phyloP scores from a whole-genome alignment of 148 eudicot species.

The Chenopodium suecicum region DNA sequence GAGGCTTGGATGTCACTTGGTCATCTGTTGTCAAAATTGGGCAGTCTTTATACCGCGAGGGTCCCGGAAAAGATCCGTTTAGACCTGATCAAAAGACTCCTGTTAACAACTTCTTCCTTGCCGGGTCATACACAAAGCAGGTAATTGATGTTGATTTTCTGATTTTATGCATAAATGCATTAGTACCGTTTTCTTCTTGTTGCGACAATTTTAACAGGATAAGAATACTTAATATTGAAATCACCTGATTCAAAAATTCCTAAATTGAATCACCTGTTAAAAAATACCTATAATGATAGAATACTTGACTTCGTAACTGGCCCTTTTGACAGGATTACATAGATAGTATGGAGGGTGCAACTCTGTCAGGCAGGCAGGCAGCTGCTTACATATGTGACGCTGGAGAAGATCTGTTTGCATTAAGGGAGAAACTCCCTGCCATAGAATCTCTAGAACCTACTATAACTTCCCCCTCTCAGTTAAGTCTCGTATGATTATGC shows the following conservation, averaged over 20 bases:
- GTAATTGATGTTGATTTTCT: constrained; percentile 30
- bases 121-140: constrained; percentile 99
- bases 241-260: background rate
- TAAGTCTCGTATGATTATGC: constrained; percentile 51
- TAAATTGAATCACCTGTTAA: background rate
- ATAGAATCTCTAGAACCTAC: constrained; percentile 37
- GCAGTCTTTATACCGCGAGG: constrained; percentile 94
- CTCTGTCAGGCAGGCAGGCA: constrained; percentile 91
- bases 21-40: constrained; percentile 95
- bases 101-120: constrained; percentile 84
- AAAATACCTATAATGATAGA: background rate
- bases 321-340: constrained; percentile 68
- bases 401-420: constrained; percentile 66
- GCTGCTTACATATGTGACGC: constrained; percentile 86
- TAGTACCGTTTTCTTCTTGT: background rate
- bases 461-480: constrained; percentile 32
- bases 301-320: background rate
- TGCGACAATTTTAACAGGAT: background rate
- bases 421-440: constrained; percentile 48
- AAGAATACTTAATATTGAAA: background rate
- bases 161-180: background rate
- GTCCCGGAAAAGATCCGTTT: constrained; percentile 95
- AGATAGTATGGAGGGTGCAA: constrained; percentile 99
- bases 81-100: constrained; percentile 98
- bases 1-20: constrained; percentile 87